Percentiles rank a stretch among this genome's conserved stretches.
These are phyloP conservation scores for Ustanciosporium gigantosporum DNA, from an alignment of 1,284 basidiomycete species.

Conservation along the genomic window DNA sequence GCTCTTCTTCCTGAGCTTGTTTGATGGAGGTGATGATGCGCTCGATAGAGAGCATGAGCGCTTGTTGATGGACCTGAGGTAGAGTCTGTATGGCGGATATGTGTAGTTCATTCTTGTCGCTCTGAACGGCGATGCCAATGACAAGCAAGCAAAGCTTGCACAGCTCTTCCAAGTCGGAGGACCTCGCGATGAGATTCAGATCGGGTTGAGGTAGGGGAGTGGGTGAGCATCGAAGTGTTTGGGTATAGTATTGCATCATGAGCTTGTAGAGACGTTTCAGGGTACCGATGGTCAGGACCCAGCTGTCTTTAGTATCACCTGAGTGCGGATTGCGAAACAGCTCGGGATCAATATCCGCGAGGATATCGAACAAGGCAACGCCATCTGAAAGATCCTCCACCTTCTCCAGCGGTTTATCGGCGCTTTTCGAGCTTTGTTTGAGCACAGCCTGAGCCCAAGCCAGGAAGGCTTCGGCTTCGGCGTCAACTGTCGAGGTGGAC, in stretches of 20 bases:
- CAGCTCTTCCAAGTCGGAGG: constrained; percentile 70
- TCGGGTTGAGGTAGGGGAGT: constrained; percentile 35
- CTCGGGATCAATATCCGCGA: constrained; percentile 67
- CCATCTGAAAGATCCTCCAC: constrained; percentile 46
- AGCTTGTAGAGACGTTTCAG: constrained; percentile 83
- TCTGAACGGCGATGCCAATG: constrained; percentile 89
- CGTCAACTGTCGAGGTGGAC: constrained; percentile 4
- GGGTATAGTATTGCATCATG: constrained; percentile 73
- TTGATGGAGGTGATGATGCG: constrained; percentile 31
- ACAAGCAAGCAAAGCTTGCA: constrained; percentile 79
- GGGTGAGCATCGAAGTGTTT: constrained; percentile 30
- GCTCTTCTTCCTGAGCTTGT: constrained; percentile 22
- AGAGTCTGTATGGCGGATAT: constrained; percentile 81
- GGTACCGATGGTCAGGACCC: constrained; percentile 81
- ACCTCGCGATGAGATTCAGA: constrained; percentile 70
- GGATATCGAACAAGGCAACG: constrained; percentile 45
- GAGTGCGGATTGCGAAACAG: constrained; percentile 67
- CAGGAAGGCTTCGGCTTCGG: constrained; percentile 35
- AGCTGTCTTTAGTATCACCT: constrained; percentile 70
- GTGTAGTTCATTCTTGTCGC: constrained; percentile 71
- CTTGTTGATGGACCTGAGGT: constrained; percentile 76
- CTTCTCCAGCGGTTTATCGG: constrained; percentile 5
- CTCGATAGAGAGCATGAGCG: constrained; percentile 72
- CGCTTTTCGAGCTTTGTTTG: constrained; percentile 8
- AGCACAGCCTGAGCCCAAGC: constrained; percentile 41